Evolutionary conservation across 768 basidiomycete genomes (phyloP), one percentile per base, ranked within the genome.

Genomic region (Butyriboletus loyo): DNA sequence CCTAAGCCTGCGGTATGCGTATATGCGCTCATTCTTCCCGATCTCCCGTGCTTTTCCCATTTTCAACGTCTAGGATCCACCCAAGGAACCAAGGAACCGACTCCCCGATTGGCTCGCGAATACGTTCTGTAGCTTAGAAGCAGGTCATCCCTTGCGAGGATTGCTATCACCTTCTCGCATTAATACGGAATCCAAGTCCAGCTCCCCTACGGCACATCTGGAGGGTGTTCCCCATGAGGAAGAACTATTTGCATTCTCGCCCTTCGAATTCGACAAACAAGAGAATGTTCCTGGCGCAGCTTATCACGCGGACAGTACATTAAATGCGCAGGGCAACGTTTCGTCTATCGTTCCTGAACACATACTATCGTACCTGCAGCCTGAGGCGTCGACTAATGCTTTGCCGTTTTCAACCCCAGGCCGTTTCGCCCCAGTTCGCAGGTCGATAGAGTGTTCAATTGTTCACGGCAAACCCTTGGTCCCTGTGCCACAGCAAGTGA

Each of bases 21-120:
- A 66, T 66, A 65, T 70, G 68, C 62, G 55, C 54, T 45, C 15
- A 34, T 52, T 56, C 39, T 52, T 53, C 35, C 34, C 24, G 39
- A 61, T 53, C 50, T 54, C 30, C 50, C 22, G 50, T 48, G 43
- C 39, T 48, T 57, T 55, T 30, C 37, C 53, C 28, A 34, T 56
- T 57, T 43, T 44, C 38, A 46, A 58, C 43, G 19, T 54, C 27
- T 46, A 61, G 59, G 53, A 53, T 28, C 59, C 64, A n/a, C 47
- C 47, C 30, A 64, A 61, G 52, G 52, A 53, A 51, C 37, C 51
- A 19, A 68, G 48, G 47, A 69, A 37, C 34, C 57, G 71, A 5
- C 68, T 86, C 22, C 85, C 85, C 4, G 59, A 64, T 24, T 87
- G 86, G 86, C 75, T 86, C 14, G 71, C 72, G 24, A 62, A 70